Percentiles rank a stretch among this genome's conserved stretches.
phyloP scores from a whole-genome alignment of 1,284 basidiomycete genomes.

The Leccinum subspadiceum region DNA sequence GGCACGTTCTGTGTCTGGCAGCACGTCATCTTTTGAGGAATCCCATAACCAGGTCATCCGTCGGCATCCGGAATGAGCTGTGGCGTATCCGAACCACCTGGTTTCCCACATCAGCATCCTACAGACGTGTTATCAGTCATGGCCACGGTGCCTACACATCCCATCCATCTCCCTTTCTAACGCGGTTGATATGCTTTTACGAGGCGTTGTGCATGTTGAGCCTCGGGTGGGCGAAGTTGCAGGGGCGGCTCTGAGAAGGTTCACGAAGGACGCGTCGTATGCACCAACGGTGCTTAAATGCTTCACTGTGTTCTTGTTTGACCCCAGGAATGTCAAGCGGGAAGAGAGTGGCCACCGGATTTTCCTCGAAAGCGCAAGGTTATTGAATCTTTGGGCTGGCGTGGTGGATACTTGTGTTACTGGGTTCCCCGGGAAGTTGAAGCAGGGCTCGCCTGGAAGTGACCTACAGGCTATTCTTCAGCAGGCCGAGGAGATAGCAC shows the following conservation, averaged over 20 bases:
- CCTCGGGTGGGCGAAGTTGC: conserved; percentile 72
- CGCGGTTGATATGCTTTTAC: conserved; percentile 78
- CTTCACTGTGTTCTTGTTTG: conserved; percentile 79
- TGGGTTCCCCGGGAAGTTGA: conserved; percentile 43
- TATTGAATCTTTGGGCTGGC: conserved; percentile 75
- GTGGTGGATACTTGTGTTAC: conserved; percentile 72
- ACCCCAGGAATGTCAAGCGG: conserved; percentile 63
- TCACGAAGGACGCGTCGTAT: conserved; percentile 63
- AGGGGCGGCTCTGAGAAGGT: conserved; percentile 66
- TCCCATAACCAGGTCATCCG: conserved; percentile 61
- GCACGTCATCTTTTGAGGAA: conserved; percentile 66
- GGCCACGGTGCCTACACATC: conserved; percentile 77
- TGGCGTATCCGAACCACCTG: conserved; percentile 69
- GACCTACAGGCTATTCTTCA: conserved; percentile 38
- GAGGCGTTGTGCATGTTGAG: conserved; percentile 84
- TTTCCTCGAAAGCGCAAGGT: conserved; percentile 60
- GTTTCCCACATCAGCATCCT: conserved; percentile 73
- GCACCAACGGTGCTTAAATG: conserved; percentile 65
- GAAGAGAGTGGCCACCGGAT: conserved; percentile 65
- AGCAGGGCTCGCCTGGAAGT: conserved; percentile 41
- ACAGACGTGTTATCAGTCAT: conserved; percentile 78
- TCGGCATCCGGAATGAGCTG: conserved; percentile 67
- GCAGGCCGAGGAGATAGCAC: conserved; percentile 63
- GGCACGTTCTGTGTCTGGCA: conserved; percentile 39
- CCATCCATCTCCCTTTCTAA: conserved; percentile 52